These are phyloP conservation scores for Lizonia empirigonia DNA, from an alignment of 2,329 filamentous ascomycete species.

Conservation along the genomic window DNA sequence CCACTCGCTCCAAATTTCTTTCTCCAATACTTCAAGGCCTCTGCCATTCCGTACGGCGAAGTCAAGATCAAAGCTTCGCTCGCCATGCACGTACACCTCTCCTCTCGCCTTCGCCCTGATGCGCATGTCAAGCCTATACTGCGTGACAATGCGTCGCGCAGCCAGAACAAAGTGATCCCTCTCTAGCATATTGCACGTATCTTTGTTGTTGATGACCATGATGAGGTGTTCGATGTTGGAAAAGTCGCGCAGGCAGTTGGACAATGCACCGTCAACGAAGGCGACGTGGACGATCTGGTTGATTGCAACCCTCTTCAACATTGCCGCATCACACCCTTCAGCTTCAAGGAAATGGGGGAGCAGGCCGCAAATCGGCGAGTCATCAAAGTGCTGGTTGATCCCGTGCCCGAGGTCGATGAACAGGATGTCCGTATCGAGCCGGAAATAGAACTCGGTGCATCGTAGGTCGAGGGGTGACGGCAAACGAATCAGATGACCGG, in stretches of 20 bases:
- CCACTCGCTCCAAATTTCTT: slow-evolving; percentile 2
- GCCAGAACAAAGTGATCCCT: slow-evolving; percentile 25
- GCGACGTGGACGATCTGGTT: slow-evolving; percentile 23
- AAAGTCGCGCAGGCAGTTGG: slow-evolving; percentile 27
- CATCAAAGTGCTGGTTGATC: slow-evolving; percentile 24
- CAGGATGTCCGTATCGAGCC: slow-evolving; percentile 27
- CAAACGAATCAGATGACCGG: slow-evolving; percentile 19
- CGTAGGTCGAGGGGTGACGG: slow-evolving; percentile 1
- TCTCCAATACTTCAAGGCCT: background rate
- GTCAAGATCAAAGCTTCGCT: slow-evolving; percentile 4
- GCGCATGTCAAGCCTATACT: slow-evolving; percentile 23
- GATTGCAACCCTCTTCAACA: slow-evolving; percentile 21
- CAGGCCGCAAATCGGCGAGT: slow-evolving; percentile 26
- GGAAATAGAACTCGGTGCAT: slow-evolving; percentile 24
- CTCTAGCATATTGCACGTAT: slow-evolving; percentile 3
- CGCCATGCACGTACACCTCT: slow-evolving; percentile 11
- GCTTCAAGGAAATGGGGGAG: slow-evolving; percentile 28
- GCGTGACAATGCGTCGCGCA: slow-evolving; percentile 24
- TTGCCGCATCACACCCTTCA: slow-evolving; percentile 9
- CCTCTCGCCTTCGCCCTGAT: slow-evolving; percentile 10
- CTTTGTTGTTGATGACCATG: slow-evolving; percentile 23
- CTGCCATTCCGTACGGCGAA: background rate
- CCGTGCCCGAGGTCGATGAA: slow-evolving; percentile 20
- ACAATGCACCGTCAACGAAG: slow-evolving; percentile 24
- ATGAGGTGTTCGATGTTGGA: slow-evolving; percentile 23